A percentile compares a stretch with the other conserved stretches of the same genome.
phyloP scores from a whole-genome alignment of 2,329 filamentous ascomycete genomes.

The Biscogniauxia marginata region DNA sequence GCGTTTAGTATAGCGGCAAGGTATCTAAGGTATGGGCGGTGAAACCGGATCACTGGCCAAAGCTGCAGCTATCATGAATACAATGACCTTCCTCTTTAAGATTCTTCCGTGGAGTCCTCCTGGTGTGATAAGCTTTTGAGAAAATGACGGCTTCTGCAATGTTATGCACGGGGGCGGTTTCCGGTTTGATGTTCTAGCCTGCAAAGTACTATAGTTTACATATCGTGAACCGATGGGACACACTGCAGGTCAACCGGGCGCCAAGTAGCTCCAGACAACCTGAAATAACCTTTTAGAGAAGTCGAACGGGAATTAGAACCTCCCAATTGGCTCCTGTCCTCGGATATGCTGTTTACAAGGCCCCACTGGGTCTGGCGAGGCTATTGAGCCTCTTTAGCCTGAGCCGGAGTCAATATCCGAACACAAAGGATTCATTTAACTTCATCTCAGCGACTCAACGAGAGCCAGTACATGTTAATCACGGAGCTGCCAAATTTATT shows the following conservation, averaged over 20 bases:
- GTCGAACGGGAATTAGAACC: neutral
- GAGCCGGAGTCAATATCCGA: constrained; percentile 26
- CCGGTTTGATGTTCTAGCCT: neutral
- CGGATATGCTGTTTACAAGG: neutral
- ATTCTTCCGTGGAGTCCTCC: neutral
- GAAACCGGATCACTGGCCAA: constrained; percentile 10
- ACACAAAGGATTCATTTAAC: constrained; percentile 26
- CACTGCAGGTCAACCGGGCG: neutral
- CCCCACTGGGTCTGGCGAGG: constrained; percentile 21
- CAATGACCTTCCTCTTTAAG: constrained; percentile 26
- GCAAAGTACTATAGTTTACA: neutral
- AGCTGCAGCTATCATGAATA: constrained; percentile 4
- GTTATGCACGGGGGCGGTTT: neutral
- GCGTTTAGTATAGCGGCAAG: neutral
- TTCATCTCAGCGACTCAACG: constrained; percentile 25
- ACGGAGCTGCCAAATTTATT: neutral
- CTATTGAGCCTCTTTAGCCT: constrained; percentile 32
- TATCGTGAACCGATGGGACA: neutral
- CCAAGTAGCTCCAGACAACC: neutral
- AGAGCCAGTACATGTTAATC: constrained; percentile 8
- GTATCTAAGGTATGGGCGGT: neutral
- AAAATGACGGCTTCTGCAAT: neutral
- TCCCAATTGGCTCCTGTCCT: constrained; percentile 10
- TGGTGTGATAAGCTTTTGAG: neutral
- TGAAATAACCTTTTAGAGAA: constrained; percentile 1